Evolutionary conservation across 257 asterid species (phyloP).

Genomic region (Solanum arcanum): DNA sequence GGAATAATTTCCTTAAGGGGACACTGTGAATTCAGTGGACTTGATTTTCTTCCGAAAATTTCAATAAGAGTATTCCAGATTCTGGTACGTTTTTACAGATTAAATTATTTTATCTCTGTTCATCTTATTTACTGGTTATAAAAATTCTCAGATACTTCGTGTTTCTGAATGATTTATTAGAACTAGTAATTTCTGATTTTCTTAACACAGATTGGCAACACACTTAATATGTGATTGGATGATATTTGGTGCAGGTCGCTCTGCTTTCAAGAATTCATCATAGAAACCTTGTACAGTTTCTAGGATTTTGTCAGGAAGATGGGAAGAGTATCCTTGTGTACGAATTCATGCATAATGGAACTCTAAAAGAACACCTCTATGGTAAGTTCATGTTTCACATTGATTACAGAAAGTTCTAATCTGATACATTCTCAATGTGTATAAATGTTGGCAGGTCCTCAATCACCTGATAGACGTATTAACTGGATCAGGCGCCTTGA

Average conservation of each 20-base stretch:
- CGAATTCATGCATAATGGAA: slow-evolving; percentile 96
- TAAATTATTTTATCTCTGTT: no score
- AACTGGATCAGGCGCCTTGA: slow-evolving; percentile 92
- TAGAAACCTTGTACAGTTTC: slow-evolving; percentile 87
- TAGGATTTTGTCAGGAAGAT: slow-evolving; percentile 95
- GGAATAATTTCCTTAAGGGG: no score
- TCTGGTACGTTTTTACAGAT: no score
- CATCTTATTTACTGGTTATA: no score
- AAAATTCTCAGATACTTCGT: no score
- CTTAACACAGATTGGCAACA: no score
- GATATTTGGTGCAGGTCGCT: slow-evolving; percentile 55
- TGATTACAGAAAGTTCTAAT: neutral
- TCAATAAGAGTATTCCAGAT: no score
- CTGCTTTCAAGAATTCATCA: slow-evolving; percentile 99
- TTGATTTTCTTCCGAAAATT: no score
- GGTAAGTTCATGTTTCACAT: slow-evolving; percentile 21
- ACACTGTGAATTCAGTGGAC: no score
- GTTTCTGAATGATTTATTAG: no score
- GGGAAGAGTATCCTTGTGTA: slow-evolving; percentile 83
- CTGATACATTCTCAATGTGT: neutral
- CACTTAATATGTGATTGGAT: neutral
- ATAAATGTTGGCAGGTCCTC: slow-evolving; percentile 38
- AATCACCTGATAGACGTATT: slow-evolving; percentile 52
- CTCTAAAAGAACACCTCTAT: slow-evolving; percentile 88
- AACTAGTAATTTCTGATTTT: no score